A percentile compares a stretch with the other conserved stretches of the same genome.
These are phyloP conservation scores for Neofusicoccum sp. DNA, from an alignment of 2,329 filamentous ascomycete genomes.

Conservation along the genomic window DNA sequence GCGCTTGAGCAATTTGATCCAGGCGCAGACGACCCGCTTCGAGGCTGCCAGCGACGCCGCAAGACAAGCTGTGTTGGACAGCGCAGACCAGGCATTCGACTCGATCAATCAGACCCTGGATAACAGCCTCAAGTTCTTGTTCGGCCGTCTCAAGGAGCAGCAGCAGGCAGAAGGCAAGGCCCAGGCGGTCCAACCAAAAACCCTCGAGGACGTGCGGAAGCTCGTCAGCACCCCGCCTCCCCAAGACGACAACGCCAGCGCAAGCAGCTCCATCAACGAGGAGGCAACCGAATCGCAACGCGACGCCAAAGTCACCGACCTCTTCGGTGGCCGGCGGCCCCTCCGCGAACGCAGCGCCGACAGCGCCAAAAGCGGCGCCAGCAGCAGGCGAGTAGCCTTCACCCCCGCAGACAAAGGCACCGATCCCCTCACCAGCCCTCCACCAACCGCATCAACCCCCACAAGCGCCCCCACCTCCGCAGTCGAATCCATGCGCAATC, in stretches of 20 bases:
- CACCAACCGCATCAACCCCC: constrained; percentile 24
- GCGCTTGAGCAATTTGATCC: constrained; percentile 80
- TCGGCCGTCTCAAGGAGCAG: constrained; percentile 81
- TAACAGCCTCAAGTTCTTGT: constrained; percentile 88
- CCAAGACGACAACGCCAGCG: constrained; percentile 54
- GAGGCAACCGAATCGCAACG: constrained; percentile 24
- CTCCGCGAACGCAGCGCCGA: constrained; percentile 74
- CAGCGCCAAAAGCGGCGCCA: constrained; percentile 64
- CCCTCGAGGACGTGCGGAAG: constrained; percentile 86
- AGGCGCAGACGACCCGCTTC: constrained; percentile 77
- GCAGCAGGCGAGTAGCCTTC: constrained; percentile 59
- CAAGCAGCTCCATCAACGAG: constrained; percentile 53
- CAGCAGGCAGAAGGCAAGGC: constrained; percentile 40
- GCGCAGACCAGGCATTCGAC: constrained; percentile 88
- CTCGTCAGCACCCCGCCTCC: constrained; percentile 69
- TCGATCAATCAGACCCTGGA: constrained; percentile 88
- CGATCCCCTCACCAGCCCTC: constrained; percentile 4
- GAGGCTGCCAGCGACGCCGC: constrained; percentile 82
- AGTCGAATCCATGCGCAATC: constrained; percentile 76
- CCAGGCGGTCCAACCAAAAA: constrained; percentile 53
- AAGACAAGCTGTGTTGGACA: constrained; percentile 63
- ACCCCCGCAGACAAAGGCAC: constrained; percentile 27
- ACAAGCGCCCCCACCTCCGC: constrained; percentile 53
- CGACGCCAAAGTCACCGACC: constrained; percentile 53
- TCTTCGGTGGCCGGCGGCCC: constrained; percentile 66